Base-by-base conservation (phyloP, 208 protist genomes). In the Naegleria gruberi region DNA sequence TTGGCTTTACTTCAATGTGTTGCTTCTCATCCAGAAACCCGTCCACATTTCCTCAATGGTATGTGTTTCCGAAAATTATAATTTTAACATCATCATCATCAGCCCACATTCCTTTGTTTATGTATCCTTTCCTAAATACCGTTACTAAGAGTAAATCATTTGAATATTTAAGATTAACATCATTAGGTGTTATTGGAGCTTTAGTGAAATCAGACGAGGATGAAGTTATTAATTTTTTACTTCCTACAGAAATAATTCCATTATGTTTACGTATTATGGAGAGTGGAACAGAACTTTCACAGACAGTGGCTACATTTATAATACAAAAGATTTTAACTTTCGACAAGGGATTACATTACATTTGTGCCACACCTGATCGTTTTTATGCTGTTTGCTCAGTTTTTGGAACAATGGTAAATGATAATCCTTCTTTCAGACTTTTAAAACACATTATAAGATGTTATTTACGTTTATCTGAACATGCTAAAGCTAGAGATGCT, bases 201-300 rank as follows among this genome's bases (percentile, higher is more conserved):
- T 94, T 99, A 4, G 98, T 99, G 40, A 99, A 99, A 45, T 45
- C 51, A 3, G 86, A 89, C 81, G 51, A 89, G 4, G 15, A 30
- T 42, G 86, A 89, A 77, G 81, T 90, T 0, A 88, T 90, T 51
- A 85, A 46, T 6, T 90, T 90, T 47, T 45, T 90, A 55, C 40
- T 90, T 30, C 12, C 15, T 23, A 99, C 98, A 0, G 98, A 99
- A 92, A 99, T 99, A 91, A 99, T 99, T 86, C 98, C 99, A 41
- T 94, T 99, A n/a, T 99, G 98, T 94, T 94, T 99, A 43, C 94
- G 96, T 37, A 99, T 99, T 87, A 99, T 99, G 98, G 98, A 99
- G 93, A 97, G 92, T 30, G 97, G 98, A 37, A 95, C 93, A 17
- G 98, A 99, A 91, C 94, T 99, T 30, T 98, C 96, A 26, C 98